Base-by-base conservation (phyloP, 139 green algal genomes). In the Chlorella sp. region DNA sequence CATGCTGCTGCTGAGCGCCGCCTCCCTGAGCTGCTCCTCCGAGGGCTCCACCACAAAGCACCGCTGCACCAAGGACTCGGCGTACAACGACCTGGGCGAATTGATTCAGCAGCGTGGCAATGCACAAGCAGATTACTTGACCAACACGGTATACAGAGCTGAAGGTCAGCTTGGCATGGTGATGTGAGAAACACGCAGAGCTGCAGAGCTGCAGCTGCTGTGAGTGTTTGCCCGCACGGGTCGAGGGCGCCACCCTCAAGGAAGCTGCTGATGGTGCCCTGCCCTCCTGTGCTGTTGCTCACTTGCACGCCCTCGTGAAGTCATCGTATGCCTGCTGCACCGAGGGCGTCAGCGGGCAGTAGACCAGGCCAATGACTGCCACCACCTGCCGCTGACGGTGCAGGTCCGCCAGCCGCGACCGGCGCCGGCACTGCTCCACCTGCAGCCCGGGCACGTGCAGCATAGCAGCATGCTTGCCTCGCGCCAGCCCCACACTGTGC, bases 1-100 rank as follows among this genome's bases (percentile, higher is more conserved):
- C 36, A 79, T 74, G 49, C 64, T 68, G 67, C 82, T 67, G 49
- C 70, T 85, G 71, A 10, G n/a, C 10, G 17, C 42, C 42, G 42
- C 42, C 42, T 55, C 42, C 42, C 73, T 68, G 59, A 91, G 78
- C 70, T 92, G 87, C 22, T 75, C 77, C 24, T 91, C 87, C 17
- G 36, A 87, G 2, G 91, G 87, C 75, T 96, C 86, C 75, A 97
- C 96, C 5, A 84, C 86, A 62, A 95, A 90, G 80, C 88, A 94
- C 24, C 92, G 87, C 17, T 82, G 27, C 1, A 89, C 82, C 31
- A 90, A 76, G 5, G 92, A 86, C 35, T 91, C 88, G 0, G 87
- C 85, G 76, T 86, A 95, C 66, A 67, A 62, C 23, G 50, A 70
- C 67, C 74, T 80, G 70, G 36, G 29, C 4, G 14, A 22, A 36